A percentile compares a stretch with the other conserved stretches of the same genome.
phyloP scores from a whole-genome alignment of 495 filamentous ascomycete species.

The Thozetella sp. region DNA sequence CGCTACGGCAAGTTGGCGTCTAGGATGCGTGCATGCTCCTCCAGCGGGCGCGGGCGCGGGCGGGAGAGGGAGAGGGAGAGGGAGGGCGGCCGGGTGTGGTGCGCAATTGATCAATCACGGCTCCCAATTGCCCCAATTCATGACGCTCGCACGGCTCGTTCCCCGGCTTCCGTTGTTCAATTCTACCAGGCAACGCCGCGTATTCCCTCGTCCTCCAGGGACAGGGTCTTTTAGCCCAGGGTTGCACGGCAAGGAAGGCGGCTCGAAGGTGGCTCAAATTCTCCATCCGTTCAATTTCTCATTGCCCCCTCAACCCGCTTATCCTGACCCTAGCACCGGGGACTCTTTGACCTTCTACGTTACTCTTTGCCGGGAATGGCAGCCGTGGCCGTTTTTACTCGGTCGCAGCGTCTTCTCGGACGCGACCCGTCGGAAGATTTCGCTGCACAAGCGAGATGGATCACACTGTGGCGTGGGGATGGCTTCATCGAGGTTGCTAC shows the following conservation, averaged over 20 bases:
- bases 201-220: neutral
- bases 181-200: constrained; percentile 9
- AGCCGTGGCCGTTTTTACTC: neutral
- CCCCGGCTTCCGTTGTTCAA: constrained; percentile 3
- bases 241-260: constrained; percentile 1
- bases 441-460: constrained; percentile 14
- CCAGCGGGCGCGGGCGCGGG: too few species aligned
- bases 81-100: neutral
- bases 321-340: constrained; percentile 2
- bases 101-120: neutral
- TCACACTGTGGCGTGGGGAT: constrained; percentile 1
- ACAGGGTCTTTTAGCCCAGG: neutral
- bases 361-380: neutral
- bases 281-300: constrained; percentile 3
- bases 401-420: neutral
- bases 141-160: constrained; percentile 5
- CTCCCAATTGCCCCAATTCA: neutral
- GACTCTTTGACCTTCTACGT: constrained; percentile 13
- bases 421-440: constrained; percentile 7
- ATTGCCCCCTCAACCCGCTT: neutral
- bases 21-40: too few species aligned
- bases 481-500: neutral
- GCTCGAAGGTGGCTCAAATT: neutral
- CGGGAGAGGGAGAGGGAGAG: too few species aligned
- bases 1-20: too few species aligned